Conservation (phyloP, 2,329 filamentous ascomycete genomes). For the Botrytis cinerea region DNA sequence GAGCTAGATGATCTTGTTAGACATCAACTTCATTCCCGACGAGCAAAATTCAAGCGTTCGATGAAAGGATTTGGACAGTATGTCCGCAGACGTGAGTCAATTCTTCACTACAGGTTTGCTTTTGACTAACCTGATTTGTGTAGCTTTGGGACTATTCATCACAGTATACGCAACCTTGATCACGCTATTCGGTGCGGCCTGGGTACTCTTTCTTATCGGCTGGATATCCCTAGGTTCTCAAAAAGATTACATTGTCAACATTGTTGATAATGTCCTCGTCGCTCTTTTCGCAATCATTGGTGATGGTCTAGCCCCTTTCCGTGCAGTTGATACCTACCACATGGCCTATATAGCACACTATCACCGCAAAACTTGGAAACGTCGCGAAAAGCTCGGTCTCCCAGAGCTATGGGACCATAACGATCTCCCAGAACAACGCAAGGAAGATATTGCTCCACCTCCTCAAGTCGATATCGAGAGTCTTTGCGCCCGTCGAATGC, state of each 20-base stretch:
- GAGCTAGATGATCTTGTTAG: conserved; percentile 84
- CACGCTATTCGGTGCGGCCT: conserved; percentile 79
- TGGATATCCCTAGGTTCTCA: conserved; percentile 80
- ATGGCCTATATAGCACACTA: conserved; percentile 80
- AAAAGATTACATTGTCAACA: conserved; percentile 67
- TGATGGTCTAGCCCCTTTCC: conserved; percentile 71
- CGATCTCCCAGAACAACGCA: conserved; percentile 55
- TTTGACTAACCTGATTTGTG: neutral
- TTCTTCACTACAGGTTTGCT: neutral
- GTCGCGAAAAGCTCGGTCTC: conserved; percentile 60
- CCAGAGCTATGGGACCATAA: conserved; percentile 56
- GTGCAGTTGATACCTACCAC: conserved; percentile 81
- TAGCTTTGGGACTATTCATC: conserved; percentile 75
- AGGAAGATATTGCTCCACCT: conserved; percentile 44
- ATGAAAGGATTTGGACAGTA: conserved; percentile 82
- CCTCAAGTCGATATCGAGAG: conserved; percentile 45
- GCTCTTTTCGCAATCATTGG: conserved; percentile 70
- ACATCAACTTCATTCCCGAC: conserved; percentile 80
- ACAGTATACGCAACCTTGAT: conserved; percentile 83
- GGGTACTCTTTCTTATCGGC: conserved; percentile 86
- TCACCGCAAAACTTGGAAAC: conserved; percentile 48
- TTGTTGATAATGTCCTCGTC: conserved; percentile 70
- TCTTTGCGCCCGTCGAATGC: conserved; percentile 32
- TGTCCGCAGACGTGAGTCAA: conserved; percentile 61
- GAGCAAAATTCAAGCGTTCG: conserved; percentile 74